Evolutionary conservation across 2,329 filamentous ascomycete genomes (phyloP), one percentile per base, ranked within the genome.

Genomic region (Scedosporium dehoogii): DNA sequence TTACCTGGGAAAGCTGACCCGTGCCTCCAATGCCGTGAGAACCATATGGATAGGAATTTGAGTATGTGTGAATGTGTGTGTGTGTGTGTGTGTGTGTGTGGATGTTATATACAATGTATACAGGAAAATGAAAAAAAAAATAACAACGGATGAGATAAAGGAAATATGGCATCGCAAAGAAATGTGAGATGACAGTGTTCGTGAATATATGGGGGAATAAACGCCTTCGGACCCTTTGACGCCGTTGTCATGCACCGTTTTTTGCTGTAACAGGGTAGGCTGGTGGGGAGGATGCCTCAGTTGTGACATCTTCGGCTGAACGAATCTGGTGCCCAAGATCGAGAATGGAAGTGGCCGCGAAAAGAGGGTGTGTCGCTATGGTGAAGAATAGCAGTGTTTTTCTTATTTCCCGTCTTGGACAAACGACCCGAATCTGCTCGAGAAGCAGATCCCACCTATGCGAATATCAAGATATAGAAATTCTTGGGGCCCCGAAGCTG

Each of bases 221-320:
- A 62, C 60, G 60, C 60, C 60, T 38, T 55, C 29, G 25, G 48
- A n/a, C 51, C 48, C 33, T 55, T 62, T 57, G 60, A 62, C 60
- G 60, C 60, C 60, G 60, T 62, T 38, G 60, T 62, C 51, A 62
- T 62, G 60, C 60, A 62, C 48, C 60, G 51, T 58, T 57, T 48
- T 62, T 42, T 27, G n/a, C 51, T 18, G 29, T n/a, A 42, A 44
- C 33, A 27, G 29, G 57, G 21, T 42, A 42, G 38, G n/a, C n/a
- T n/a, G n/a, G 42, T 27, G 14, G 55, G 25, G 21, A 41, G 55
- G 23, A 38, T 41, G 51, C 18, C 51, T 23, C 5, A 6, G 18
- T 6, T 12, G 53, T 27, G 23, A 18, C 14, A 38, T 38, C 33
- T 38, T 38, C 33, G 10, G 33, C 3, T 38, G 33, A 14, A 38